Percentiles rank a stretch among this genome's conserved stretches.
phyloP scores from a whole-genome alignment of 208 protist species.

The Histomonas meleagridis region DNA sequence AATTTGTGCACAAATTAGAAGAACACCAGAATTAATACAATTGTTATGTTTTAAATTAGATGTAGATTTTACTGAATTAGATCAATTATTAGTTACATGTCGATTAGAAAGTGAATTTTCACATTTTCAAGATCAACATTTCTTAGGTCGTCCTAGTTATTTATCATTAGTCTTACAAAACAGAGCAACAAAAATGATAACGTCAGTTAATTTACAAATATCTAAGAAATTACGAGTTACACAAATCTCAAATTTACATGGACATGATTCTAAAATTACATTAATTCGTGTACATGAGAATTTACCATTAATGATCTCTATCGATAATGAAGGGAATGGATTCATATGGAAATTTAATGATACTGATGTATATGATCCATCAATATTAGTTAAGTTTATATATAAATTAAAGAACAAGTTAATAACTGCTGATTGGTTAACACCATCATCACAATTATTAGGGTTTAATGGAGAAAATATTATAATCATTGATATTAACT shows the following conservation, averaged over 20 bases:
- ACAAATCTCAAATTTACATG: background rate
- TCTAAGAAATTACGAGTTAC: background rate
- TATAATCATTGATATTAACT: background rate
- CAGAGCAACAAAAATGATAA: background rate
- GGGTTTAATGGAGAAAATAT: background rate
- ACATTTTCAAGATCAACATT: background rate
- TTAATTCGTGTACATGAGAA: background rate
- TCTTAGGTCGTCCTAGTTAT: background rate
- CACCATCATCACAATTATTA: background rate
- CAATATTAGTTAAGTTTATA: background rate
- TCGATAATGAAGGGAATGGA: background rate
- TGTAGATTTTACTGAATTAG: too few species aligned
- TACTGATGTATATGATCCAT: constrained; percentile 19
- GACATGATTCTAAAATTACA: background rate
- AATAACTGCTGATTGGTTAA: background rate
- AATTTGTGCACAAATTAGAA: background rate
- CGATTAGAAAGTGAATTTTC: background rate
- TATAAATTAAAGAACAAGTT: background rate
- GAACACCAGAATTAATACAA: background rate
- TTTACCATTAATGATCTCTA: background rate
- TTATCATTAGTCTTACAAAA: background rate
- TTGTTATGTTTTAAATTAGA: too few species aligned
- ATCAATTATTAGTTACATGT: background rate
- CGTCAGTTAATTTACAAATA: background rate
- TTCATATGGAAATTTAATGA: background rate